Evolutionary conservation across 2,329 filamentous ascomycete species (phyloP).

Genomic region (Exophiala sp.): DNA sequence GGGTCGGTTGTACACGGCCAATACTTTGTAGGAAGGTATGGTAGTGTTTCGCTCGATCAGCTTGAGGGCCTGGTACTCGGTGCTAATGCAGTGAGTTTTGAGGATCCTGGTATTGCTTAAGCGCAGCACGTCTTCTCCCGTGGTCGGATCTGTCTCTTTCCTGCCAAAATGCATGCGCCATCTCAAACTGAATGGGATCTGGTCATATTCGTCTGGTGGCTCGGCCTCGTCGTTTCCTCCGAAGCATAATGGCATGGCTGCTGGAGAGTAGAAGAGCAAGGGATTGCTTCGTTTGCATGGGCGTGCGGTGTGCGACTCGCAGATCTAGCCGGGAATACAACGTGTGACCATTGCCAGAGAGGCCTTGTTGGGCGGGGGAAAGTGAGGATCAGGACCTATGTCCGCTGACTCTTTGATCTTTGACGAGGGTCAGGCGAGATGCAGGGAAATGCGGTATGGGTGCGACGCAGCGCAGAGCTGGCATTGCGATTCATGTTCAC

Average conservation of each 20-base stretch:
- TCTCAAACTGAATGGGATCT: slow-evolving; percentile 23
- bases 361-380: background rate
- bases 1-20: slow-evolving; percentile 26
- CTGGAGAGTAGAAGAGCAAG: background rate
- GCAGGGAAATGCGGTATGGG: slow-evolving; percentile 14
- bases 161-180: slow-evolving; percentile 28
- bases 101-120: slow-evolving; percentile 24
- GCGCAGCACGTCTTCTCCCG: slow-evolving; percentile 23
- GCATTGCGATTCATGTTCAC: slow-evolving; percentile 12
- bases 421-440: slow-evolving; percentile 16
- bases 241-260: slow-evolving; percentile 25
- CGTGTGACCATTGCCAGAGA: slow-evolving; percentile 7
- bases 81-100: slow-evolving; percentile 27
- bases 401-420: slow-evolving; percentile 7
- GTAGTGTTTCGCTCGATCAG: slow-evolving; percentile 27
- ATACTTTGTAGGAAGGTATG: slow-evolving; percentile 25
- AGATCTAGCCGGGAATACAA: background rate
- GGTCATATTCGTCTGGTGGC: slow-evolving; percentile 27
- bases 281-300: background rate
- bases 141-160: slow-evolving; percentile 23
- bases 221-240: slow-evolving; percentile 20
- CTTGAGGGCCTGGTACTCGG: slow-evolving; percentile 28
- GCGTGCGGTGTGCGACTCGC: background rate
- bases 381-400: background rate
- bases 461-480: slow-evolving; percentile 12